Conservation (phyloP, 2,329 filamentous ascomycete species). For the Boeremia exigua region DNA sequence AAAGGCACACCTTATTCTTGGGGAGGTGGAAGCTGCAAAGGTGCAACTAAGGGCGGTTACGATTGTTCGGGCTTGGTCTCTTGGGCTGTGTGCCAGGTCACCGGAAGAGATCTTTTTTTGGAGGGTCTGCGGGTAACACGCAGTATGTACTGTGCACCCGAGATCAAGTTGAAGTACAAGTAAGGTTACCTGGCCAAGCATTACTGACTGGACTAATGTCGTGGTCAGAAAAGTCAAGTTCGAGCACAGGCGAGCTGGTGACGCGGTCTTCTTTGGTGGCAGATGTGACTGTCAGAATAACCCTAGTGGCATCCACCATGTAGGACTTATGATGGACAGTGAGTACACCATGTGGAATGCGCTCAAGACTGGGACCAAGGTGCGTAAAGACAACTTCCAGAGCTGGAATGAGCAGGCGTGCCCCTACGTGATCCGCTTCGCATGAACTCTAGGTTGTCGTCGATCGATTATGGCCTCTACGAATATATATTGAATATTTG, state of each 20-base stretch:
- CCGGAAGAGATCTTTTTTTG: constrained; percentile 27
- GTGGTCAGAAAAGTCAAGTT: constrained; percentile 26
- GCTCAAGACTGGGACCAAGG: constrained; percentile 30
- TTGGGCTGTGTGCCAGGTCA: constrained; percentile 33
- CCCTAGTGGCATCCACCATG: constrained; percentile 28
- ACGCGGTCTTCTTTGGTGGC: constrained; percentile 32
- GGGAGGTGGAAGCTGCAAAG: constrained; percentile 32
- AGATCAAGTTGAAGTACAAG: constrained; percentile 31
- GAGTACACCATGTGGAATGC: constrained; percentile 31
- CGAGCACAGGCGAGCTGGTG: constrained; percentile 26
- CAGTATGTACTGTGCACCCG: constrained; percentile 31
- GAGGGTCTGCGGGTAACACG: constrained; percentile 30
- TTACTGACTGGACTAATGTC: neutral
- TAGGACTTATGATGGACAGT: constrained; percentile 30
- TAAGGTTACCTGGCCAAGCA: constrained; percentile 4
- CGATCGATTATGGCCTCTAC: neutral
- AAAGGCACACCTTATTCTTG: constrained; percentile 19
- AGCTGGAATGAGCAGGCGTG: constrained; percentile 28
- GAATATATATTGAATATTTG: neutral
- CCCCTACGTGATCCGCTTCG: constrained; percentile 28
- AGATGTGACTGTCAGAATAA: constrained; percentile 28
- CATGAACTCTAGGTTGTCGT: neutral
- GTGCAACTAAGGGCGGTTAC: constrained; percentile 26
- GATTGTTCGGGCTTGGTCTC: constrained; percentile 33
- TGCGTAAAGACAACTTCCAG: constrained; percentile 30